Conservation (phyloP, 192 early-diverging fungal genomes). For the Phycomyces blakesleeanus region DNA sequence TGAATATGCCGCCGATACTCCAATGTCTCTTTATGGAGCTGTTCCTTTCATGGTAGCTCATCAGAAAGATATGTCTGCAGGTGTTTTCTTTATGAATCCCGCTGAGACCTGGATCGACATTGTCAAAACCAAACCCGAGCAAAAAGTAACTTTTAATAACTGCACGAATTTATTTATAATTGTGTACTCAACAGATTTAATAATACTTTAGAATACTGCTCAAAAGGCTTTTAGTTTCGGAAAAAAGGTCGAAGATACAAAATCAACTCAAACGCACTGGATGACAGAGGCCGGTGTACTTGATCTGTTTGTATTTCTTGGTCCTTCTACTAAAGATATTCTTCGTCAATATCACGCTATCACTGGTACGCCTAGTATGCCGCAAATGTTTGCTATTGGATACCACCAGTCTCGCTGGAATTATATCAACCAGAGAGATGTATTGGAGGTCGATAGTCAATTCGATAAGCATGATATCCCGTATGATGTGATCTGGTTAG, state of each 20-base stretch:
- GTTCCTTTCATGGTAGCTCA: conserved; percentile 95
- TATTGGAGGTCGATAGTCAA: conserved; percentile 73
- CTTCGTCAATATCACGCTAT: conserved; percentile 69
- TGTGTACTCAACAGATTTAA: too few species aligned
- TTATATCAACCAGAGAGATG: conserved; percentile 90
- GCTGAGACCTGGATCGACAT: conserved; percentile 99
- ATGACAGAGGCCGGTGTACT: conserved; percentile 87
- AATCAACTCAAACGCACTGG: conserved; percentile 80
- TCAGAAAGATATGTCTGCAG: conserved; percentile 65
- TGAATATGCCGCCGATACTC: conserved; percentile 92
- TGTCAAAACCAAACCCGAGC: conserved; percentile 53
- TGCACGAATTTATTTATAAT: neutral
- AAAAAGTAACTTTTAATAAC: conserved; percentile 24
- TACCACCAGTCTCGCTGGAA: conserved; percentile 99
- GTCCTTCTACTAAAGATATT: conserved; percentile 63
- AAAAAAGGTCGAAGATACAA: conserved; percentile 21
- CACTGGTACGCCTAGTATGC: conserved; percentile 80
- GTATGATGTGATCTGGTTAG: conserved; percentile 98
- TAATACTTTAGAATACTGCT: conserved; percentile 2
- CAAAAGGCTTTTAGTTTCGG: conserved; percentile 29
- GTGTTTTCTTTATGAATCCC: conserved; percentile 88
- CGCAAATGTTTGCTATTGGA: conserved; percentile 84
- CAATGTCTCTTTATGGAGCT: conserved; percentile 96
- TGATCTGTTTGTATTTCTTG: conserved; percentile 85
- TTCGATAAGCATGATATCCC: conserved; percentile 93